Evolutionary conservation across 176 grass and related monocot species (phyloP), one percentile per base, ranked within the genome.

Genomic region (Bothriochloa decipiens): DNA sequence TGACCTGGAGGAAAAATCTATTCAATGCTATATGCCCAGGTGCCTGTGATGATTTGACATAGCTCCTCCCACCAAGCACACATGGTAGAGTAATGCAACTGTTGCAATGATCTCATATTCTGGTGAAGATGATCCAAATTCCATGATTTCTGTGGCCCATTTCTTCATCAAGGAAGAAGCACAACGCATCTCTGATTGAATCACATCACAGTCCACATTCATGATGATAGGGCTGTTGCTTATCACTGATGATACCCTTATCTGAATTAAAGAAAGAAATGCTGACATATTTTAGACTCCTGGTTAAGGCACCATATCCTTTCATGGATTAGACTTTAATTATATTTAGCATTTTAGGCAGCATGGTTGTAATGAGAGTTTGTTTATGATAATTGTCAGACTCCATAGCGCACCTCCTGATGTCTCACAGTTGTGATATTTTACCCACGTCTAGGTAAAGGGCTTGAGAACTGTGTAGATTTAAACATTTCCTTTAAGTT

Each of bases 171-270:
- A 95, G 86, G 46, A 98, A 95, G 77, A 98, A 95, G 79, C 92
- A 98, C 27, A 92, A 1, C 1, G 64, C 87, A 74, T 93, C 87
- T 87, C 76, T 91, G 50, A 98, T 84, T 11, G 91, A 76, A 70
- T 95, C 95, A 95, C 93, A 84, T 98, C 91, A n/a, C 95, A 93
- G 26, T 98, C 92, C 84, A 95, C 68, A 68, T 93, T 97, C 76
- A 97, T 74, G 70, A 94, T 94, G 65, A 94, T 74, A 28, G 95
- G 92, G 64, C 74, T 90, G 64, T 94, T 89, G 86, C 95, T 94
- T 87, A 97, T 90, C 42, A 86, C 88, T 2, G 90, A 89, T 81
- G 95, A 97, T 68, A 91, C 90, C 60, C 95, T 88, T 84, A 94
- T 74, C 95, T 97, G 49, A 14, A 83, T 76, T n/a, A n/a, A n/a